Base-by-base conservation (phyloP, 495 filamentous ascomycete species). In the Podospora pseudopauciseta region DNA sequence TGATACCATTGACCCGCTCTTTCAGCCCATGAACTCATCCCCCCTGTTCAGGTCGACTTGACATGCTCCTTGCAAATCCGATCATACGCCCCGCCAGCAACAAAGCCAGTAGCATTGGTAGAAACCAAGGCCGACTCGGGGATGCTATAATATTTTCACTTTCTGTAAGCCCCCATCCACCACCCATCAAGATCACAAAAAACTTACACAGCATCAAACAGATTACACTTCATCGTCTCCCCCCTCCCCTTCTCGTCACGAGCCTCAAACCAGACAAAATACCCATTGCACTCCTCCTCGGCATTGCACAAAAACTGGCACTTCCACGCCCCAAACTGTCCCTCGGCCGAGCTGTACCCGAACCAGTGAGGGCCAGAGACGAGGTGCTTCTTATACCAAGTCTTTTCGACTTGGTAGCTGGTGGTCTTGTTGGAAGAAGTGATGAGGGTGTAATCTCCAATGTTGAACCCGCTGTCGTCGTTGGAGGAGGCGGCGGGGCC, bases 231-330 rank as follows among this genome's bases (percentile, higher is more conserved):
- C 20, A 74, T 58, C 30, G 73, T 68, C 67, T 75, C 73, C 5
- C 61, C n/a, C 13, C 59, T 16, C 3, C 67, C 69, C 16, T 72
- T 65, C 54, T 67, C 30, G 5, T 70, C 44, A 6, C 23, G 23
- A 23, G 2, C 15, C 61, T 76, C 68, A 56, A 73, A 76, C 67
- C 65, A 74, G 13, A 72, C 69, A 68, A 78, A 75, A 64, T 72
- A 80, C 19, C 73, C 71, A n/a, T 64, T 68, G 58, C 78, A 79
- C 2, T 62, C 58, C 9, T 28, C 62, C 1, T 61, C 70, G 2
- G 72, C 72, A 53, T 80, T 80, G 71, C 78, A 80, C 6, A 64
- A 70, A 27, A 71, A 79, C 74, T 79, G 77, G 66, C 78, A 80
- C 68, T 77, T 77, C 65, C 73, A 79, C 2, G 75, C 71, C 20